Percentiles rank a stretch among this genome's conserved stretches.
phyloP scores from a whole-genome alignment of 305 asterid species.

The Stenogyne calaminthoides region DNA sequence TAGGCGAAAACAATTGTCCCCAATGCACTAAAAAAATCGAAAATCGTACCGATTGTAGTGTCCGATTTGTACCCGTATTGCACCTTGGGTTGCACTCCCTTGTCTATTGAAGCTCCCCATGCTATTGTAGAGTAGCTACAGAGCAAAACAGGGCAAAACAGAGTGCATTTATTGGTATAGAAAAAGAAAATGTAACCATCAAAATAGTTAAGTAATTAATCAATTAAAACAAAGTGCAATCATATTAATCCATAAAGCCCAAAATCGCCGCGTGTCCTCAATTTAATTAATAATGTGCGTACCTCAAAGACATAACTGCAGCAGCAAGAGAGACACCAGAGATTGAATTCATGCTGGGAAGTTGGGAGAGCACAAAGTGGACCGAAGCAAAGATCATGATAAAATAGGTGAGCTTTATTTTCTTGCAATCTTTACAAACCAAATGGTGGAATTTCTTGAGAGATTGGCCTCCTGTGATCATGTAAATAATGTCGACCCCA shows the following conservation, averaged over 20 bases:
- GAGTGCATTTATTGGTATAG: too few relatives aligned
- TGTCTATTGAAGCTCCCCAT: slow-evolving; percentile 47
- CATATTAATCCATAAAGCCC: too few relatives aligned
- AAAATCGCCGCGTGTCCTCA: too few relatives aligned
- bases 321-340: slow-evolving; percentile 76
- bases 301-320: slow-evolving; percentile 76
- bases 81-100: slow-evolving; percentile 37
- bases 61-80: slow-evolving; percentile 34
- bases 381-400: slow-evolving; percentile 70
- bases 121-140: slow-evolving; percentile 56
- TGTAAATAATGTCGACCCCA: slow-evolving; percentile 37
- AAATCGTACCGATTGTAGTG: slow-evolving; percentile 26
- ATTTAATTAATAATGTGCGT: not conserved
- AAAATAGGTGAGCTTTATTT: slow-evolving; percentile 47
- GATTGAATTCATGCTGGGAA: slow-evolving; percentile 69
- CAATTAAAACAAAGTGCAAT: too few relatives aligned
- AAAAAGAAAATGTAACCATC: too few relatives aligned
- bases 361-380: slow-evolving; percentile 63
- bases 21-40: slow-evolving; percentile 34
- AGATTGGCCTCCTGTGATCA: slow-evolving; percentile 57
- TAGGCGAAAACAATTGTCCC: slow-evolving; percentile 39
- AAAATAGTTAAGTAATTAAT: too few relatives aligned
- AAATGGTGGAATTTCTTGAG: slow-evolving; percentile 43
- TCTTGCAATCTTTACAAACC: slow-evolving; percentile 36
- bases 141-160: not conserved